Percentiles rank a stretch among this genome's conserved stretches.
phyloP scores from a whole-genome alignment of 208 protist species.

The Naegleria gruberi region DNA sequence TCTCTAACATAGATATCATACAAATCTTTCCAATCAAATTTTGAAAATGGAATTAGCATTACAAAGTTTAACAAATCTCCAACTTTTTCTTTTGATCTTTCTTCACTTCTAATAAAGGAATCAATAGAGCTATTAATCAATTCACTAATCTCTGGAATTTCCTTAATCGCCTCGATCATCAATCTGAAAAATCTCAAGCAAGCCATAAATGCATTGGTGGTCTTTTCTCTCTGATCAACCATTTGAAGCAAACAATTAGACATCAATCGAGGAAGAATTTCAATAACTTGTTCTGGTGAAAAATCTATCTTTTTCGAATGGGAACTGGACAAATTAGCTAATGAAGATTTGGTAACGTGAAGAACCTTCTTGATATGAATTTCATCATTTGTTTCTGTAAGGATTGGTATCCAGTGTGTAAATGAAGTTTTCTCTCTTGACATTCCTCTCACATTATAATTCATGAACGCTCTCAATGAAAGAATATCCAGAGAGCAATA shows the following conservation, averaged over 20 bases:
- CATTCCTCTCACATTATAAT: slow-evolving; percentile 31
- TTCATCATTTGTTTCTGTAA: slow-evolving; percentile 33
- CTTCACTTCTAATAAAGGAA: slow-evolving; percentile 30
- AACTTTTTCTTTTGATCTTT: slow-evolving; percentile 30
- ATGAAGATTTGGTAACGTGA: slow-evolving; percentile 13
- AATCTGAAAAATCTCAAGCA: slow-evolving; percentile 37
- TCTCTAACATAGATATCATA: slow-evolving; percentile 6
- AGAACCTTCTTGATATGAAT: slow-evolving; percentile 38
- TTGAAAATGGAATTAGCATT: background rate
- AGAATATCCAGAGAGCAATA: background rate
- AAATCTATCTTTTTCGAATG: slow-evolving; percentile 22
- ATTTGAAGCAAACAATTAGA: slow-evolving; percentile 33
- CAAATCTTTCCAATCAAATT: background rate
- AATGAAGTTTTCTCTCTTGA: slow-evolving; percentile 38
- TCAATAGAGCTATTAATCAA: slow-evolving; percentile 26
- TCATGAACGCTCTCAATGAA: slow-evolving; percentile 30
- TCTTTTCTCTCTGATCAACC: slow-evolving; percentile 26
- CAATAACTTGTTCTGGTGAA: slow-evolving; percentile 28
- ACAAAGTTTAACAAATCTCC: slow-evolving; percentile 6
- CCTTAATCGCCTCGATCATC: slow-evolving; percentile 28
- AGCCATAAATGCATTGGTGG: slow-evolving; percentile 33
- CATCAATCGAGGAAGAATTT: slow-evolving; percentile 38
- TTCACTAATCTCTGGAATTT: slow-evolving; percentile 29
- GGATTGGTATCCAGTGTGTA: slow-evolving; percentile 43
- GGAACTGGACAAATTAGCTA: slow-evolving; percentile 25